Conservation (phyloP, 305 asterid species). For the Solanum hybrid region DNA sequence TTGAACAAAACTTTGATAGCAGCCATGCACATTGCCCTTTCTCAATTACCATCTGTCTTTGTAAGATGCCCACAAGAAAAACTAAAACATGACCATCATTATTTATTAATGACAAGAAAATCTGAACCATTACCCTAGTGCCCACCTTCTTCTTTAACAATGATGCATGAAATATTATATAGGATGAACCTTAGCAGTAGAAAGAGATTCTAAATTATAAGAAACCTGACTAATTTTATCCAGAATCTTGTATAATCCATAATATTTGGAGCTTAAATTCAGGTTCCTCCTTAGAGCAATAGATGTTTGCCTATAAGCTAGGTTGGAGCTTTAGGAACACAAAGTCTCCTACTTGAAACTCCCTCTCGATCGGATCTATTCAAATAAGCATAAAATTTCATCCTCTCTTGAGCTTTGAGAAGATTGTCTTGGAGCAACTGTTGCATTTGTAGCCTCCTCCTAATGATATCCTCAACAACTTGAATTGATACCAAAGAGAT, state of each 20-base stretch:
- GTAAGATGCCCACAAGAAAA: background rate
- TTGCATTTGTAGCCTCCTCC: background rate
- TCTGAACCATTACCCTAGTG: background rate
- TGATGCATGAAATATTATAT: background rate
- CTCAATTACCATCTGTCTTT: background rate
- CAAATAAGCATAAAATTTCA: background rate
- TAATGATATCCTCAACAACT: background rate
- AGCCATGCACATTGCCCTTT: background rate
- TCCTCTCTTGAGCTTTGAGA: background rate
- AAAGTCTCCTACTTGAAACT: background rate
- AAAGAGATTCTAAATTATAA: background rate
- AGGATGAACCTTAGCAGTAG: background rate
- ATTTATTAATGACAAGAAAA: background rate
- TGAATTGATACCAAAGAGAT: background rate
- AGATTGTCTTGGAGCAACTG: background rate
- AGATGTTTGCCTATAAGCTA: background rate
- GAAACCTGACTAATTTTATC: background rate
- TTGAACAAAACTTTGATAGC: background rate
- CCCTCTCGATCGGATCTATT: background rate
- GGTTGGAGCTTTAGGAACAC: background rate
- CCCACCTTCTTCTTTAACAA: background rate
- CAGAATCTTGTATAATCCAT: background rate
- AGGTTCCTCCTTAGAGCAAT: background rate
- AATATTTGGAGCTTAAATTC: background rate
- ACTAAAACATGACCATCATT: background rate